Conservation (phyloP, 1,284 basidiomycete genomes). For the Cutaneotrichosporon dermatis region DNA sequence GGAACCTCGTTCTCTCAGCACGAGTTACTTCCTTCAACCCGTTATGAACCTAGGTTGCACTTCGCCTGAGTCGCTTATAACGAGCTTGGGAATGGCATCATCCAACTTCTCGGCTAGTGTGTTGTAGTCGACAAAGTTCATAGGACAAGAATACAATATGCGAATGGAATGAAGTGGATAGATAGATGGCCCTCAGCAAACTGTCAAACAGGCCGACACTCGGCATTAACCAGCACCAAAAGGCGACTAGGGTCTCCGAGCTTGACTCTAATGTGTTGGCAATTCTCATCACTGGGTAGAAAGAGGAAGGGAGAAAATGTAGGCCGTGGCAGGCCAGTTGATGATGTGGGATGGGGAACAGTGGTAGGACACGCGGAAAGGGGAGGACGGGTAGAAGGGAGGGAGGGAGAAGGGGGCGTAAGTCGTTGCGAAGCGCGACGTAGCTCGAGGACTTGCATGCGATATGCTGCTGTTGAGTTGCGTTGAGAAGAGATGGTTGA, state of each 20-base stretch:
- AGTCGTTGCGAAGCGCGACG: background rate
- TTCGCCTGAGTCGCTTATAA: too few species aligned
- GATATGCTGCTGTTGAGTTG: background rate
- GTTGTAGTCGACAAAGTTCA: background rate
- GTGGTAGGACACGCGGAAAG: background rate
- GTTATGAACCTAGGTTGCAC: too few species aligned
- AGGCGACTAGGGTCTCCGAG: slow-evolving; percentile 25
- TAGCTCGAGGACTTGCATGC: slow-evolving; percentile 1
- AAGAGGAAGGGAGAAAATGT: background rate
- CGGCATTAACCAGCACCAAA: slow-evolving; percentile 23
- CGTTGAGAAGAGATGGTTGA: background rate
- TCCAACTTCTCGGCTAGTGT: too few species aligned
- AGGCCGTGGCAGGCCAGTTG: background rate
- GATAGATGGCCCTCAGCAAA: slow-evolving; percentile 16
- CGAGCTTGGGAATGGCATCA: too few species aligned
- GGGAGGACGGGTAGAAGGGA: background rate
- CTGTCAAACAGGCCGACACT: slow-evolving; percentile 29
- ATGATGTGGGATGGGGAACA: background rate
- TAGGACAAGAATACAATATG: background rate
- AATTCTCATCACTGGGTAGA: slow-evolving; percentile 25
- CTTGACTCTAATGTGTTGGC: slow-evolving; percentile 30
- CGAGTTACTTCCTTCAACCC: too few species aligned
- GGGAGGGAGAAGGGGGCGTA: background rate
- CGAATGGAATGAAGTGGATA: background rate
- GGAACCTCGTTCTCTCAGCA: too few species aligned